A percentile compares a stretch with the other conserved stretches of the same genome.
Conservation (phyloP, 805 yeast genomes). For the Candida vaughaniae region DNA sequence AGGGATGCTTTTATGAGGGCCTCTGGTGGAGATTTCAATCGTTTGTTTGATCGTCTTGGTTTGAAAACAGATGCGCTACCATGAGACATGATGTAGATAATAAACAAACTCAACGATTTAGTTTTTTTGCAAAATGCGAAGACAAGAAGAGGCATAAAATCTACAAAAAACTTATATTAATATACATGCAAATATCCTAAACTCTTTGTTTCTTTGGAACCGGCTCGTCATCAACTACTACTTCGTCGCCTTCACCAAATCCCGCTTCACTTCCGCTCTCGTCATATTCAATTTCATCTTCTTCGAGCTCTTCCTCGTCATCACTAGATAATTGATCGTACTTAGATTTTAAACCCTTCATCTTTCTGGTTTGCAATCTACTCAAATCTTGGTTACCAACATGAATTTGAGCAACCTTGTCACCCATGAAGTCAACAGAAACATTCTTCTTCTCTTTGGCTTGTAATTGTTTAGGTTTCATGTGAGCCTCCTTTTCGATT, state of each 20-base stretch:
- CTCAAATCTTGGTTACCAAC: conserved; percentile 92
- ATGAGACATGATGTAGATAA: conserved; percentile 1
- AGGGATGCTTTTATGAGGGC: neutral
- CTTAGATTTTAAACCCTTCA: conserved; percentile 92
- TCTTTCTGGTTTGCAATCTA: conserved; percentile 92
- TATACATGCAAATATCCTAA: conserved; percentile 3
- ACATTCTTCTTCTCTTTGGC: conserved; percentile 87
- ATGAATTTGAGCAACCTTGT: conserved; percentile 93
- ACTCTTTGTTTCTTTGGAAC: conserved; percentile 36
- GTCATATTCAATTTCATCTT: conserved; percentile 17
- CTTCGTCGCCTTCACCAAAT: conserved; percentile 15
- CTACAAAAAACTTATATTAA: neutral
- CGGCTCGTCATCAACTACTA: conserved; percentile 21
- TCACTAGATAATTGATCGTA: conserved; percentile 73
- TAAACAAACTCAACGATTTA: conserved; percentile 3
- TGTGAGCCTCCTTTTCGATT: conserved; percentile 83
- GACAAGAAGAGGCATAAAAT: too few species aligned
- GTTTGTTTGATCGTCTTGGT: conserved; percentile 6
- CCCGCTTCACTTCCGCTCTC: conserved; percentile 35
- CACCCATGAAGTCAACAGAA: conserved; percentile 86
- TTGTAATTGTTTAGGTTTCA: conserved; percentile 77
- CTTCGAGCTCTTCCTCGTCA: conserved; percentile 33
- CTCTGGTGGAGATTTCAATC: neutral
- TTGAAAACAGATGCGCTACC: conserved; percentile 5
- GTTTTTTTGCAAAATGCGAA: too few species aligned